A percentile compares a stretch with the other conserved stretches of the same genome.
Conservation (phyloP, 2,329 filamentous ascomycete species). For the Sclerotiophoma versabilis region DNA sequence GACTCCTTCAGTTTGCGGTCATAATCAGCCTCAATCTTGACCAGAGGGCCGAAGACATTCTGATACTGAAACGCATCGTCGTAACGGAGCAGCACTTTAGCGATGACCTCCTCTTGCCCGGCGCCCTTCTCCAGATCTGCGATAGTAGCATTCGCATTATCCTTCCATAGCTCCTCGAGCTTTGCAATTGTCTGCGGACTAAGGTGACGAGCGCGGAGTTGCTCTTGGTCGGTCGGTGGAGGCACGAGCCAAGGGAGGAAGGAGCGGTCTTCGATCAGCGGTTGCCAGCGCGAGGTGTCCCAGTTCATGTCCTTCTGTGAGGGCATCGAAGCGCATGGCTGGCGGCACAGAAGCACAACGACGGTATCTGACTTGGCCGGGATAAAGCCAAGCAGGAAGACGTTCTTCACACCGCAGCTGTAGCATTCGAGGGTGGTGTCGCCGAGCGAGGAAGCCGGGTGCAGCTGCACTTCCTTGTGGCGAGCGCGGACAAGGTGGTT, state of each 20-base stretch:
- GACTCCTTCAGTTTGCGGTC: conserved; percentile 99
- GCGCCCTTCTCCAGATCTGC: conserved; percentile 90
- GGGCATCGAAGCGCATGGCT: conserved; percentile 91
- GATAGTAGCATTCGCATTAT: conserved; percentile 86
- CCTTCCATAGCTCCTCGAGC: conserved; percentile 98
- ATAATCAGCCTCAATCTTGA: conserved; percentile 99
- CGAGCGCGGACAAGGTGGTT: conserved; percentile 96
- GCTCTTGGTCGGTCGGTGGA: conserved; percentile 89
- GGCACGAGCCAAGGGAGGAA: conserved; percentile 94
- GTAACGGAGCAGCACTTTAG: conserved; percentile 89
- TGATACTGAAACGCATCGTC: conserved; percentile 99
- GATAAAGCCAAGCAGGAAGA: conserved; percentile 96
- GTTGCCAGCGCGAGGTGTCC: conserved; percentile 98
- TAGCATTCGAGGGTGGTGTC: conserved; percentile 98
- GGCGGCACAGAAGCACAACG: conserved; percentile 93
- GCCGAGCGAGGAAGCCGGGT: conserved; percentile 89
- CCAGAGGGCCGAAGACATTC: conserved; percentile 95
- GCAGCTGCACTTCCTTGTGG: conserved; percentile 98
- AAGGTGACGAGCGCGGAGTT: conserved; percentile 90
- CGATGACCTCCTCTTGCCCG: conserved; percentile 92
- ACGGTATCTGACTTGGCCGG: conserved; percentile 98
- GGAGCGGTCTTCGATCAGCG: conserved; percentile 93
- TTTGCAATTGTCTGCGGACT: conserved; percentile 95
- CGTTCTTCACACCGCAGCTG: conserved; percentile 99
- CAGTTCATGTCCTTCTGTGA: conserved; percentile 99